phyloP scores from a whole-genome alignment of 1,284 basidiomycete genomes.

The Sanguinoderma infundibulare region DNA sequence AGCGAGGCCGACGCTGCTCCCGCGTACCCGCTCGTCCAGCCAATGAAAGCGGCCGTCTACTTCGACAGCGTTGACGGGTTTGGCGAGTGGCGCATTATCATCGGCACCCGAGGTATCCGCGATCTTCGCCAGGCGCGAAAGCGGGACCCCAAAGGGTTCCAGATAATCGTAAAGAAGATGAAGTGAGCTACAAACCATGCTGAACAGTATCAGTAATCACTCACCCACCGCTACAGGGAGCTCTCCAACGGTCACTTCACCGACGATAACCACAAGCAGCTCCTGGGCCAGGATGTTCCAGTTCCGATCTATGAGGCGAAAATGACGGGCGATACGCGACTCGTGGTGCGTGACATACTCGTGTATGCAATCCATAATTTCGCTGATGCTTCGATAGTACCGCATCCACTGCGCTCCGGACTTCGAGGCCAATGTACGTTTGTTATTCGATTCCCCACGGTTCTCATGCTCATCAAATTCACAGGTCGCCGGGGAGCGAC shows the following conservation, averaged over 20 bases:
- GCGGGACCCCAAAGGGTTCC: slow-evolving; percentile 46
- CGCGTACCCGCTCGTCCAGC: slow-evolving; percentile 15
- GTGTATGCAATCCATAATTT: too few relatives aligned
- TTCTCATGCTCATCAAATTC: too few relatives aligned
- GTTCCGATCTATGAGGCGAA: slow-evolving; percentile 70
- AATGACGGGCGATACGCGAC: slow-evolving; percentile 61
- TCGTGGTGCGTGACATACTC: slow-evolving; percentile 44
- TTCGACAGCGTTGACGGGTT: slow-evolving; percentile 55
- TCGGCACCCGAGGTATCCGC: slow-evolving; percentile 48
- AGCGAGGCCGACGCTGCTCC: background rate
- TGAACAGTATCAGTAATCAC: background rate
- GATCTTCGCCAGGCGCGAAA: slow-evolving; percentile 47
- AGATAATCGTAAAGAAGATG: slow-evolving; percentile 62
- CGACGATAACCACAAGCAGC: slow-evolving; percentile 67
- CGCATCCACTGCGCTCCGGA: slow-evolving; percentile 64
- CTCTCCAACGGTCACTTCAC: slow-evolving; percentile 71
- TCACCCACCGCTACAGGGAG: slow-evolving; percentile 43
- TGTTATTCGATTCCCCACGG: slow-evolving; percentile 4
- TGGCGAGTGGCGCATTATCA: slow-evolving; percentile 55
- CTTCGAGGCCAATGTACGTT: slow-evolving; percentile 50
- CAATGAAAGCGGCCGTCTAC: slow-evolving; percentile 51
- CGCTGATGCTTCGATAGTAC: slow-evolving; percentile 54
- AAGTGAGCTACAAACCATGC: slow-evolving; percentile 38
- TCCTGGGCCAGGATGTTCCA: slow-evolving; percentile 48
- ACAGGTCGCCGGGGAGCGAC: too few relatives aligned